These are phyloP conservation scores for Calonectria multiphialidica DNA, from an alignment of 2,329 filamentous ascomycete genomes.

Conservation along the genomic window DNA sequence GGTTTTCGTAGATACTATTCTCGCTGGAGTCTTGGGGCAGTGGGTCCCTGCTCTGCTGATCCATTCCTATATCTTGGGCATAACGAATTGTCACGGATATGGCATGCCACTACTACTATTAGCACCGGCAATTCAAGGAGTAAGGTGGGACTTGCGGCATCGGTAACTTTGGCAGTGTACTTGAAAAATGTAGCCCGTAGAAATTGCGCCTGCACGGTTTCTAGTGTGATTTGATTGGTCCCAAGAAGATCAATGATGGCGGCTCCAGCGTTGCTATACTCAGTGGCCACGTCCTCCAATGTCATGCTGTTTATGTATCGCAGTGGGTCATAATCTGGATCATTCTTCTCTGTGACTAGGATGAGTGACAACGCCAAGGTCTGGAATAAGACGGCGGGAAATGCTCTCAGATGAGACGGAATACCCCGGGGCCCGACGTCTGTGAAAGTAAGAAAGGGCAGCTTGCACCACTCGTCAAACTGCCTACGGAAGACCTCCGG, in stretches of 20 bases:
- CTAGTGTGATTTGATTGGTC: conserved; percentile 67
- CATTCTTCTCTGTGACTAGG: conserved; percentile 60
- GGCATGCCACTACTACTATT: conserved; percentile 61
- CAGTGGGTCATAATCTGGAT: conserved; percentile 64
- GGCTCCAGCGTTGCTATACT: conserved; percentile 71
- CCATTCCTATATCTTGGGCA: conserved; percentile 72
- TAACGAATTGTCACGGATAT: conserved; percentile 70
- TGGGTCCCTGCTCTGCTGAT: conserved; percentile 65
- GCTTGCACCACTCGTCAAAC: conserved; percentile 65
- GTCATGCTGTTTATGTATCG: conserved; percentile 71
- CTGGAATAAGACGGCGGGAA: conserved; percentile 72
- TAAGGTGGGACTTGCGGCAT: conserved; percentile 55
- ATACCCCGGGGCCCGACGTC: conserved; percentile 64
- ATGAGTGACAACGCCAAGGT: conserved; percentile 67
- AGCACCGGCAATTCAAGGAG: neutral
- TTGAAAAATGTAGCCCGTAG: conserved; percentile 69
- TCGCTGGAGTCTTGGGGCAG: conserved; percentile 58
- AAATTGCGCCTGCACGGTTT: conserved; percentile 70
- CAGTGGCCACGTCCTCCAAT: conserved; percentile 70
- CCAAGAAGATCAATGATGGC: conserved; percentile 66
- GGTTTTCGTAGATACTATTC: conserved; percentile 65
- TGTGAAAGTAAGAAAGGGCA: conserved; percentile 65
- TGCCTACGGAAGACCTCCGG: conserved; percentile 63
- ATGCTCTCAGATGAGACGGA: conserved; percentile 63
- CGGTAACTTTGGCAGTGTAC: conserved; percentile 69